Evolutionary conservation across 768 basidiomycete genomes (phyloP), one percentile per base, ranked within the genome.

Genomic region (Lanmaoa pseudosensibilis): DNA sequence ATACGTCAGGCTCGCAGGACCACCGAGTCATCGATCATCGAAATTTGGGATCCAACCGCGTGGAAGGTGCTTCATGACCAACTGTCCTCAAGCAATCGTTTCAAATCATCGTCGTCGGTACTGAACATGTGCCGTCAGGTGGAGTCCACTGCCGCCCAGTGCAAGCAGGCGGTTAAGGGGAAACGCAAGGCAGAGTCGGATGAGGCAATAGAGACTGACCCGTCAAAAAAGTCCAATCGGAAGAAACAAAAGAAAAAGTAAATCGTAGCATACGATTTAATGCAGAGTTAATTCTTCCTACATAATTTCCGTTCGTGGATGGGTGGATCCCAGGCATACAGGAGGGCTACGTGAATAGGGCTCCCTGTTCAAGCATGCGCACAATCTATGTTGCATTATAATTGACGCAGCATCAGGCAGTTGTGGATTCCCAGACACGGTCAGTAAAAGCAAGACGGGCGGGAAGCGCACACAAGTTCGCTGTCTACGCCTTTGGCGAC

Each of bases 41-140:
- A 68, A 5, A 70, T 79, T 5, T 96, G 93, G 93, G 77, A 84
- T 50, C 75, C 83, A 1, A 64, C 75, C 5, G 68, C 73, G 2
- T 92, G 93, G 83, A 75, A 75, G 27, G 64, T 64, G 11, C 71
- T 94, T 16, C 73, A 75, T 9, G 68, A 68, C 32, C 73, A 70
- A 50, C 68, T 95, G 12, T 69, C 74, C 41, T 64, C 74, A 5
- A 83, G 82, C 16, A 69, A 79, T n/a, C 80, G 83, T 25, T 86
- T 90, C 73, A 83, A 83, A 65, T 75, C 81, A 7, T 85, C 88
- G 1, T 69, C 78, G 33, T 83, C 82, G 8, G 78, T 93, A 9
- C 78, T 79, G 30, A 79, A 78, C 50, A 80, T 86, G 72, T 85
- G 88, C 63, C 80, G 79, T 63, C 90, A 92, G 69, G 73, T 94